These are phyloP conservation scores for Tetrahymena borealis DNA, from an alignment of 73 alveolate species.

Conservation along the genomic window DNA sequence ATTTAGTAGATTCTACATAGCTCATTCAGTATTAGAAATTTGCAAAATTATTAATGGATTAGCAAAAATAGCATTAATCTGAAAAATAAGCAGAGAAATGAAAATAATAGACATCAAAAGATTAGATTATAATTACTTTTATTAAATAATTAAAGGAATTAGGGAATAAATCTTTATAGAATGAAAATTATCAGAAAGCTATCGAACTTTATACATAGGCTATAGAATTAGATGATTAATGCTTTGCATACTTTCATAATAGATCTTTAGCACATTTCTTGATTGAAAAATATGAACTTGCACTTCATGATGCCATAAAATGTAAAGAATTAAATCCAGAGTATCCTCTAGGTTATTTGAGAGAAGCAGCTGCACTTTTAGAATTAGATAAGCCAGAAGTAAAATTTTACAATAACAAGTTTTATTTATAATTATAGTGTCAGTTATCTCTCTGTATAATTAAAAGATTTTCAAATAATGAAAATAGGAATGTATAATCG, in stretches of 20 bases:
- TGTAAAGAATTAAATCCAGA: constrained; percentile 72
- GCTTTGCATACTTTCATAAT: constrained; percentile 68
- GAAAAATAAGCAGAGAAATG: too few relatives aligned
- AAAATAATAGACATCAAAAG: too few relatives aligned
- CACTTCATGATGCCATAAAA: constrained; percentile 69
- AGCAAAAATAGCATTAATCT: too few relatives aligned
- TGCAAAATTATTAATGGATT: too few relatives aligned
- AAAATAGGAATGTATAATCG: neutral
- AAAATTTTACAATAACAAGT: neutral
- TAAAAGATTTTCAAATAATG: too few relatives aligned
- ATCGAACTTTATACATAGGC: constrained; percentile 75
- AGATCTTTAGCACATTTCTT: constrained; percentile 74
- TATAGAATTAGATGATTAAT: neutral
- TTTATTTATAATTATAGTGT: too few relatives aligned
- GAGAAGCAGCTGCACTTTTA: constrained; percentile 59
- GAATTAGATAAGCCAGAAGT: constrained; percentile 58
- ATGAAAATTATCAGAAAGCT: constrained; percentile 71
- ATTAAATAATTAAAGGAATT: constrained; percentile 32
- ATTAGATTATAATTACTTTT: too few relatives aligned
- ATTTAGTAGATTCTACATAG: neutral
- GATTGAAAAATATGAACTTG: constrained; percentile 56
- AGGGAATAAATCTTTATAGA: constrained; percentile 80
- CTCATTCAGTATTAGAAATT: too few relatives aligned
- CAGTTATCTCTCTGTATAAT: too few relatives aligned
- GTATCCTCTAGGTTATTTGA: constrained; percentile 63